Percentiles rank a stretch among this genome's conserved stretches.
Conservation (phyloP, 305 asterid species). For the Solanum chacoense region DNA sequence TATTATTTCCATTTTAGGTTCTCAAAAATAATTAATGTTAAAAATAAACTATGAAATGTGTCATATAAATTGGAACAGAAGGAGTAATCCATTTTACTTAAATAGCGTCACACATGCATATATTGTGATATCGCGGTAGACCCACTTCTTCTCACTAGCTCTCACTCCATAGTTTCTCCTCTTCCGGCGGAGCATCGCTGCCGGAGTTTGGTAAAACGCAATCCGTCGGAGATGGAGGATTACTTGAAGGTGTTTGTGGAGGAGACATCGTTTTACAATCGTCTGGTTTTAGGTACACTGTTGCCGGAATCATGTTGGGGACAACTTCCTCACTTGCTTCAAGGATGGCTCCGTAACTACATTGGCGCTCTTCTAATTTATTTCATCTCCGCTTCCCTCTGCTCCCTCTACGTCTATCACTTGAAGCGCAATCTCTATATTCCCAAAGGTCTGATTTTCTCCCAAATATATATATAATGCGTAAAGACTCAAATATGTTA, state of each 20-base stretch:
- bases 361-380: constrained; percentile 63
- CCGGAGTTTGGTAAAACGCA: not conserved
- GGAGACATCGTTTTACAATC: constrained; percentile 75
- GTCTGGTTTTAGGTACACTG: constrained; percentile 52
- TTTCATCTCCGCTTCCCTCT: constrained; percentile 50
- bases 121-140: not conserved
- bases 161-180: not conserved
- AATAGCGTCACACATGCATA: not conserved
- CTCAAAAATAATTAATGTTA: no score
- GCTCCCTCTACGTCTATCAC: constrained; percentile 70
- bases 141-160: not conserved
- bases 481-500: no score
- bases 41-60: no score
- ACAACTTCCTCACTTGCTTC: constrained; percentile 53
- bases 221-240: constrained; percentile 28
- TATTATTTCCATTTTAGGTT: not conserved
- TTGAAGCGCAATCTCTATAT: constrained; percentile 57
- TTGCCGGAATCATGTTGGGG: constrained; percentile 51
- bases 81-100: not conserved
- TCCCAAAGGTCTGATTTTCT: constrained; percentile 45
- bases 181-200: not conserved
- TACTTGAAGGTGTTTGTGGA: constrained; percentile 51
- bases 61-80: not conserved
- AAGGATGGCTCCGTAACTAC: constrained; percentile 79
- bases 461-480: no score